Evolutionary conservation across 208 protist genomes (phyloP).

Genomic region (Trichomonas gallinae): DNA sequence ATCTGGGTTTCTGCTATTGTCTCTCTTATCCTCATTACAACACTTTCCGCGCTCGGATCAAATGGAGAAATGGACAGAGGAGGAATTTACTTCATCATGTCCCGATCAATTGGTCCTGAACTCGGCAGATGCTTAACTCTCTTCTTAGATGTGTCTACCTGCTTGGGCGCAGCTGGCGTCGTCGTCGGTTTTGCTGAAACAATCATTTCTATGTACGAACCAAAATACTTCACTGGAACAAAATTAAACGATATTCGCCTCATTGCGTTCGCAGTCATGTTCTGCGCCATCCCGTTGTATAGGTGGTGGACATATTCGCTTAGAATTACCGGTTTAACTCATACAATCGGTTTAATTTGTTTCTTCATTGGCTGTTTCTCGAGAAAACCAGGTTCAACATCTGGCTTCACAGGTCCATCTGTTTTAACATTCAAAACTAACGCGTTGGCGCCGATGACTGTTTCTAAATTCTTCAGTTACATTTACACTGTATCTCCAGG

Average conservation of each 20-base stretch:
- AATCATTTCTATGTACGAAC: background rate
- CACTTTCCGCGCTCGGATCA: background rate
- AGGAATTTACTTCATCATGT: background rate
- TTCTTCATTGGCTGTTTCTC: background rate
- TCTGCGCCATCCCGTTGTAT: background rate
- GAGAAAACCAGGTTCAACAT: background rate
- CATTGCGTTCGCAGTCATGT: background rate
- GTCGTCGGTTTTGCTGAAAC: background rate
- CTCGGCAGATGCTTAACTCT: background rate
- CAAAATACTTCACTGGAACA: background rate
- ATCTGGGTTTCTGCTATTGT: background rate
- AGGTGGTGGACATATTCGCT: background rate
- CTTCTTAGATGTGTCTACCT: background rate
- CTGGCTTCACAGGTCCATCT: background rate
- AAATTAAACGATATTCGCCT: background rate
- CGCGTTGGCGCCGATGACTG: background rate
- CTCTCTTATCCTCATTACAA: background rate
- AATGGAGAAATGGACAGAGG: slow-evolving; percentile 20
- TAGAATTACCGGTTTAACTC: background rate
- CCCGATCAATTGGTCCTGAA: background rate
- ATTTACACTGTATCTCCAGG: background rate
- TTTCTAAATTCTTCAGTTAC: background rate
- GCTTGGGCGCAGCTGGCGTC: background rate
- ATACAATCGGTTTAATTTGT: background rate
- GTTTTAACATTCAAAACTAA: background rate